A percentile compares a stretch with the other conserved stretches of the same genome.
phyloP scores from a whole-genome alignment of 305 asterid species.

The Nicotiana rustica region DNA sequence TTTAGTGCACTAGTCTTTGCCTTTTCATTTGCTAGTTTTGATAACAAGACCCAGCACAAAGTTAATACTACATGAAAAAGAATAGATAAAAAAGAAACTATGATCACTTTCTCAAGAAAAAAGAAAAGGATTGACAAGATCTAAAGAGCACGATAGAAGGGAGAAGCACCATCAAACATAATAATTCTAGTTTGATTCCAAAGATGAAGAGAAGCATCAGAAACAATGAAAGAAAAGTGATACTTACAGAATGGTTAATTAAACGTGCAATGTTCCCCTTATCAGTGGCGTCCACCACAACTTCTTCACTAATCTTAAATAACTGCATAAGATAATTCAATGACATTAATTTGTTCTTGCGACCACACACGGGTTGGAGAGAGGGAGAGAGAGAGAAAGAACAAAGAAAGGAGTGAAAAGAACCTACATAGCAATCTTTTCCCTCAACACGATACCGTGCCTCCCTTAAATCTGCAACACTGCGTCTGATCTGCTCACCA shows the following conservation, averaged over 20 bases:
- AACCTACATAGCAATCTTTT: slow-evolving; percentile 94
- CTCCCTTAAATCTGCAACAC: slow-evolving; percentile 96
- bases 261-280: slow-evolving; percentile 98
- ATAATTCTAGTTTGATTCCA: slow-evolving; percentile 26
- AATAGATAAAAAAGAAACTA: not conserved
- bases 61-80: not conserved
- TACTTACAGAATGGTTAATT: slow-evolving; percentile 93
- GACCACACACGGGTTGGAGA: not conserved
- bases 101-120: slow-evolving; percentile 4
- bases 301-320: slow-evolving; percentile 97
- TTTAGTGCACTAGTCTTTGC: slow-evolving; percentile 11
- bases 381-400: not conserved
- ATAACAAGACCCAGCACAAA: not conserved
- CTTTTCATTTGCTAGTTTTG: slow-evolving; percentile 13
- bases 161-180: slow-evolving; percentile 1
- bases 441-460: slow-evolving; percentile 82
- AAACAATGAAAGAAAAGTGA: slow-evolving; percentile 4
- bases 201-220: slow-evolving; percentile 4
- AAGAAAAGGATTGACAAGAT: not conserved
- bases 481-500: slow-evolving; percentile 96
- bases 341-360: not conserved
- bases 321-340: slow-evolving; percentile 59
- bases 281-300: slow-evolving; percentile 97
- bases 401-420: slow-evolving; percentile 29
- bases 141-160: slow-evolving; percentile 8